Conservation (phyloP, 306 rosid genomes). For the Begonia loranthoides region DNA sequence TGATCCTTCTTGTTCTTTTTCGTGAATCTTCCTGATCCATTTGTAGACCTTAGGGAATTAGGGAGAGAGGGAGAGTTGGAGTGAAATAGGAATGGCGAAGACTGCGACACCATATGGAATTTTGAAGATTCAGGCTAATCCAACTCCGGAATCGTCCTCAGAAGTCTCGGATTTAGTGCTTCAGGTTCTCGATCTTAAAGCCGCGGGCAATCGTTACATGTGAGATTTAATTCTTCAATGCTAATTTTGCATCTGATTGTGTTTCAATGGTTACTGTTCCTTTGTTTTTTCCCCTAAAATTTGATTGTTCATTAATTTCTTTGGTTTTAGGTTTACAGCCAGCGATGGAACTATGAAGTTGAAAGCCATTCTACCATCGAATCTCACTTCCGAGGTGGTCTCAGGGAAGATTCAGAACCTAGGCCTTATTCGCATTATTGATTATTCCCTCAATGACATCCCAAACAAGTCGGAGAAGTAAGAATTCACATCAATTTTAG, state of each 20-base stretch:
- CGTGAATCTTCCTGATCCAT: neutral
- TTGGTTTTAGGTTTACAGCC: constrained; percentile 49
- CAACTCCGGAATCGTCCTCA: constrained; percentile 43
- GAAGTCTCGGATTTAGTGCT: constrained; percentile 50
- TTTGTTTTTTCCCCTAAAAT: no score
- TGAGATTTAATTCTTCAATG: constrained; percentile 8
- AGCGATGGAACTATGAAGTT: constrained; percentile 67
- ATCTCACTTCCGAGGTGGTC: constrained; percentile 26
- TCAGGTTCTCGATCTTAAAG: constrained; percentile 62
- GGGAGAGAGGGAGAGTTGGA: neutral
- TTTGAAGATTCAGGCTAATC: constrained; percentile 37
- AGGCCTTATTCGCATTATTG: constrained; percentile 64
- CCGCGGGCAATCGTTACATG: constrained; percentile 55
- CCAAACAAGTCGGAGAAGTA: constrained; percentile 68
- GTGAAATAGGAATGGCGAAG: constrained; percentile 29
- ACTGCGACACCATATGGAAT: constrained; percentile 38
- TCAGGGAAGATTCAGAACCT: constrained; percentile 72
- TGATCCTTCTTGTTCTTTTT: neutral
- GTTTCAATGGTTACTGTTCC: no score
- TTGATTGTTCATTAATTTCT: neutral
- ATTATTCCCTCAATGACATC: constrained; percentile 63
- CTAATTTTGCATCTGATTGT: no score
- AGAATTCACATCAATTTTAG: neutral
- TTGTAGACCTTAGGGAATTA: neutral
- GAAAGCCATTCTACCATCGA: constrained; percentile 44